Conservation (phyloP, 202 grass and related monocot genomes). For the Setaria viridis region DNA sequence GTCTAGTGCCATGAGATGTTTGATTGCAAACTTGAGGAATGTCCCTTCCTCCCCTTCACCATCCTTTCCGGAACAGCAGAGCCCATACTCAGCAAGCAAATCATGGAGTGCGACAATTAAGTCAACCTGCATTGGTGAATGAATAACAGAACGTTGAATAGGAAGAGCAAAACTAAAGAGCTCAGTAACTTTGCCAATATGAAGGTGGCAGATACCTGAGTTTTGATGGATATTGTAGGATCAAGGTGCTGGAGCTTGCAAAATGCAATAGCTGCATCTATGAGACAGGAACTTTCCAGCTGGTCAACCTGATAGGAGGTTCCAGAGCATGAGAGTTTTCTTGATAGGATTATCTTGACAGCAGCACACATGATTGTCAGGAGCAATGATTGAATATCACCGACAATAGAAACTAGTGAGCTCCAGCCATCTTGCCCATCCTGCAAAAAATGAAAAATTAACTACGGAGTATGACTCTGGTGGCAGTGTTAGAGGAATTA, state of each 20-base stretch:
- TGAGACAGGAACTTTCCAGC: constrained; percentile 78
- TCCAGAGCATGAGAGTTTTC: constrained; percentile 63
- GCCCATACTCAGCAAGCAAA: constrained; percentile 93
- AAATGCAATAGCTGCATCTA: constrained; percentile 89
- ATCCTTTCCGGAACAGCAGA: constrained; percentile 84
- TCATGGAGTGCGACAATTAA: constrained; percentile 89
- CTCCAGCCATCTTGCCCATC: constrained; percentile 60
- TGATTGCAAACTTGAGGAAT: constrained; percentile 94
- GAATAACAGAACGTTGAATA: constrained; percentile 41
- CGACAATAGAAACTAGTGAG: constrained; percentile 62
- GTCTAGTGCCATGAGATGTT: constrained; percentile 90
- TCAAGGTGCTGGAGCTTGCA: constrained; percentile 97
- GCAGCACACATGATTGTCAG: constrained; percentile 75
- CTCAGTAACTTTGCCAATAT: constrained; percentile 33
- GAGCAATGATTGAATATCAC: constrained; percentile 85
- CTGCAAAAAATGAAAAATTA: constrained; percentile 52
- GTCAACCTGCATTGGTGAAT: constrained; percentile 72
- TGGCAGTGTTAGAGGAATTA: constrained; percentile 23
- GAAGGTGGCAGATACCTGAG: constrained; percentile 69
- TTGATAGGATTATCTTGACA: constrained; percentile 73
- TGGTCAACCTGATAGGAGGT: constrained; percentile 64
- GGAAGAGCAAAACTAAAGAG: constrained; percentile 25
- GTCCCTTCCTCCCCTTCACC: constrained; percentile 82
- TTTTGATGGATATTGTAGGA: constrained; percentile 80
- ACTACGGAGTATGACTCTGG: not conserved